Evolutionary conservation across 2,329 filamentous ascomycete genomes (phyloP).

Genomic region (Talaromyces albobiverticillius): DNA sequence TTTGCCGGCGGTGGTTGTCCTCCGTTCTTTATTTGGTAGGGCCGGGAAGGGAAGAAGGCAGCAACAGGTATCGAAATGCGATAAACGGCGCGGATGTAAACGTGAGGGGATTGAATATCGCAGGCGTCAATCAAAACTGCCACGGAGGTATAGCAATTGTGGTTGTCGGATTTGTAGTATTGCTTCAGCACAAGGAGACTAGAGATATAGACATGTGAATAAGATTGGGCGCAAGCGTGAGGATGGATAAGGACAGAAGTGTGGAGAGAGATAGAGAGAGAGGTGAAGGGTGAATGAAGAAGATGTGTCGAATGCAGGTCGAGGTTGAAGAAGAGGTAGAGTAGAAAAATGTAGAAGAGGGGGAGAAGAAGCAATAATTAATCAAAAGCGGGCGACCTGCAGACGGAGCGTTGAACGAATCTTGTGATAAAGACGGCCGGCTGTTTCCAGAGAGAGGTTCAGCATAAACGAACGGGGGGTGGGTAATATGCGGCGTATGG

Average conservation of each 20-base stretch:
- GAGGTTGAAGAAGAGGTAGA: not conserved
- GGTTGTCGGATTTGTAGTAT: not conserved
- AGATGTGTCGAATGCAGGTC: not conserved
- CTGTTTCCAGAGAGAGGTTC: constrained; percentile 1
- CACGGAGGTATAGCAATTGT: not conserved
- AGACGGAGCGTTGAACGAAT: constrained; percentile 9
- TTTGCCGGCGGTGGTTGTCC: not conserved
- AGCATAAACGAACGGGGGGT: not conserved
- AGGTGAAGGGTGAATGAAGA: not conserved
- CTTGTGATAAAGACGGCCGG: constrained; percentile 12
- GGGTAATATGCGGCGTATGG: not conserved
- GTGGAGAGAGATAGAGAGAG: not conserved
- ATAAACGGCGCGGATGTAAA: constrained; percentile 8
- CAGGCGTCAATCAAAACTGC: too few species aligned
- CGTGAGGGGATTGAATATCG: not conserved
- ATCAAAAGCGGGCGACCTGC: constrained; percentile 9
- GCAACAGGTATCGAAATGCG: constrained; percentile 1
- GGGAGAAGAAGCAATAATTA: constrained; percentile 14
- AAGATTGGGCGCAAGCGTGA: not conserved
- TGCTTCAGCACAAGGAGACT: not conserved
- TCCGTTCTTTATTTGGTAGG: constrained; percentile 5
- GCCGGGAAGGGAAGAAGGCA: constrained; percentile 11
- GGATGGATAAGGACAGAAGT: too few species aligned
- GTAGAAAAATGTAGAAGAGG: not conserved
- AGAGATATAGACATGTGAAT: not conserved